Base-by-base conservation (phyloP, 1,139 yeast species). In the Arxiozyma slooffiae region DNA sequence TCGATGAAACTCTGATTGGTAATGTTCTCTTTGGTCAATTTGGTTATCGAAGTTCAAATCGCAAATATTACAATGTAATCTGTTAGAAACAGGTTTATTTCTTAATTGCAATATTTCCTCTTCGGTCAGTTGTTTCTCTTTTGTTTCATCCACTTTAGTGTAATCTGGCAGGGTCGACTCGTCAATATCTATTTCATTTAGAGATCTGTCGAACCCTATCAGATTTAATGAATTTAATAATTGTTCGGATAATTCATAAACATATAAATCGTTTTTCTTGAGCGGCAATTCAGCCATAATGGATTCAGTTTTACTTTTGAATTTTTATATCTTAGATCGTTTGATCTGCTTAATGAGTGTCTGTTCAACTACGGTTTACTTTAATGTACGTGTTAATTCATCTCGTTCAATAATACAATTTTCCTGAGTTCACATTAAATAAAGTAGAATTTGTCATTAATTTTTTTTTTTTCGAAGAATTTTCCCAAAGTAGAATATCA, bases 1-100 rank as follows among this genome's bases (percentile, higher is more conserved):
- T 46, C 80, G 72, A 59, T 83, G 83, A 38, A 75, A 72, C 59
- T 83, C 88, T 0, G 81, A 72, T 57, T 77, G 80, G 68, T 77
- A 82, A 59, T 82, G 85, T n/a, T 67, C 67, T 46, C 72, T 72
- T 49, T 57, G 58, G 7, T 43, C 46, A 11, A 48, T 39, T 18
- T 47, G 50, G 40, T 67, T 65, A 21, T 66, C 68, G 11, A 66
- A 67, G 14, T 60, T 60, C 1, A 53, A 22, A 3, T 49, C 53
- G 50, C 63, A 56, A 17, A 57, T 52, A 24, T 51, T 52, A 47
- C 69, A 66, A 23, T 47, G 52, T 3, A 59, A 44, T 17, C 47
- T 22, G 7, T 39, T 37, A 3, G 57, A 50, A 4, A 50, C 42
- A 1, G 41, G 2, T 38, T 41, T 40, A 6, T 52, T 48, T 40